Percentiles rank a stretch among this genome's conserved stretches.
These are phyloP conservation scores for Haematococcus lacustris DNA, from an alignment of 139 green algal genomes.

Conservation along the genomic window DNA sequence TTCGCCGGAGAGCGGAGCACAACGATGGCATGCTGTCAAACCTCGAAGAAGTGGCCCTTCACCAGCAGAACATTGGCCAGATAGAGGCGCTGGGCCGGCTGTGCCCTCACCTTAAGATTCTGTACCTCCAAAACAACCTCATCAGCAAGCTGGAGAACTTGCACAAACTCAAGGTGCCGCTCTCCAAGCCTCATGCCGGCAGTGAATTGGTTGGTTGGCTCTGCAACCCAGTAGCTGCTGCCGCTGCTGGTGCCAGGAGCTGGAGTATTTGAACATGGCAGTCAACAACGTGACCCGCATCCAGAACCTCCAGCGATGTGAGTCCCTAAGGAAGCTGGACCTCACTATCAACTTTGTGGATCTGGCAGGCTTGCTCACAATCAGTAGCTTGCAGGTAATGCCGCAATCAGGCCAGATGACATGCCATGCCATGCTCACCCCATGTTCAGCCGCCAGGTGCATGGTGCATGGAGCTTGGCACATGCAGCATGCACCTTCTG, in stretches of 20 bases:
- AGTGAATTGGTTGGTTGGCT: no score
- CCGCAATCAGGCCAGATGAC: no score
- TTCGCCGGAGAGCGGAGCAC: constrained; percentile 70
- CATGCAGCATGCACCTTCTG: no score
- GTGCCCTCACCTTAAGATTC: constrained; percentile 76
- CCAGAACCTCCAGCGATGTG: constrained; percentile 83
- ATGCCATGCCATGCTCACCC: no score
- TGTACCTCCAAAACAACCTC: constrained; percentile 90
- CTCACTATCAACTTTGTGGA: constrained; percentile 86
- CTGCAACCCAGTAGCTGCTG: no score
- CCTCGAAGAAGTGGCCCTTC: constrained; percentile 82
- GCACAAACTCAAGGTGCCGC: constrained; percentile 82
- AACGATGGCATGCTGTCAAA: constrained; percentile 79
- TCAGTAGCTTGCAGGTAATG: constrained; percentile 46
- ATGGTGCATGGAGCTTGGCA: no score
- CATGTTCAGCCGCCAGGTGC: no score
- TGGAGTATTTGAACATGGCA: constrained; percentile 87
- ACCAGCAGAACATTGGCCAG: constrained; percentile 82
- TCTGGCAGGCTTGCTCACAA: constrained; percentile 45
- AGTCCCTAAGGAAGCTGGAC: constrained; percentile 84
- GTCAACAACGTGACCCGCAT: constrained; percentile 86
- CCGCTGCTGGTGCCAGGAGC: no score
- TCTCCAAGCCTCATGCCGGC: no score
- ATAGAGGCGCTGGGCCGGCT: constrained; percentile 73
- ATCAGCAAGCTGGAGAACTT: constrained; percentile 84